A percentile compares a stretch with the other conserved stretches of the same genome.
phyloP scores from a whole-genome alignment of 208 protist genomes.

The Dictyostelium gargantuum region DNA sequence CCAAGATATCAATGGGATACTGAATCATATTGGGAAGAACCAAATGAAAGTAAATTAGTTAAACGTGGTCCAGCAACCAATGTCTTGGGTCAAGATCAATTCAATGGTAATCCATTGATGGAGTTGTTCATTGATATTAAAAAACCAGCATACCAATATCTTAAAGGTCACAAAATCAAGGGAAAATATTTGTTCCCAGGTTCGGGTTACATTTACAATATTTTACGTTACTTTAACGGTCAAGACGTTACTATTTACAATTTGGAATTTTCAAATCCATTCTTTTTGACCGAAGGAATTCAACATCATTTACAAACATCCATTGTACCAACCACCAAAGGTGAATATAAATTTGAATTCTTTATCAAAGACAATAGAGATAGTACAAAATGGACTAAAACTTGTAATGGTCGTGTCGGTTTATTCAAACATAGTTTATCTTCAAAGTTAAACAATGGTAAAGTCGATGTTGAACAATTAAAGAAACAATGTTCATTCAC shows the following conservation, averaged over 20 bases:
- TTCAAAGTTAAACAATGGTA: neutral
- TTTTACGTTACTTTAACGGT: neutral
- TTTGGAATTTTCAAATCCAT: slow-evolving; percentile 31
- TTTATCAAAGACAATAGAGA: slow-evolving; percentile 6
- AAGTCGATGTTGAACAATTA: neutral
- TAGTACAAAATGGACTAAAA: slow-evolving; percentile 18
- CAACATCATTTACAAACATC: slow-evolving; percentile 1
- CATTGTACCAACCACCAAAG: neutral
- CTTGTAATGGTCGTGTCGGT: neutral
- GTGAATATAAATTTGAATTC: slow-evolving; percentile 55
- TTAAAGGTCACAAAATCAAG: slow-evolving; percentile 42
- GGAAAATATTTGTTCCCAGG: slow-evolving; percentile 54
- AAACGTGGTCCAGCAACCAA: slow-evolving; percentile 1
- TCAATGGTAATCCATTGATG: neutral
- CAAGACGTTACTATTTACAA: slow-evolving; percentile 24
- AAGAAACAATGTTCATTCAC: neutral
- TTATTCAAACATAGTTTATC: neutral
- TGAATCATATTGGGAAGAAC: slow-evolving; percentile 17
- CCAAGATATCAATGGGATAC: slow-evolving; percentile 57
- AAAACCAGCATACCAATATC: neutral
- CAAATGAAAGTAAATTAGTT: neutral
- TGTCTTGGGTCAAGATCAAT: neutral
- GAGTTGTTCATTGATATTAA: slow-evolving; percentile 2
- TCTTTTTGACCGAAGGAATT: slow-evolving; percentile 37
- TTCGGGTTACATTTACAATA: slow-evolving; percentile 48